These are phyloP conservation scores for Pestalotiopsis sp. DNA, from an alignment of 2,329 filamentous ascomycete species.

Conservation along the genomic window DNA sequence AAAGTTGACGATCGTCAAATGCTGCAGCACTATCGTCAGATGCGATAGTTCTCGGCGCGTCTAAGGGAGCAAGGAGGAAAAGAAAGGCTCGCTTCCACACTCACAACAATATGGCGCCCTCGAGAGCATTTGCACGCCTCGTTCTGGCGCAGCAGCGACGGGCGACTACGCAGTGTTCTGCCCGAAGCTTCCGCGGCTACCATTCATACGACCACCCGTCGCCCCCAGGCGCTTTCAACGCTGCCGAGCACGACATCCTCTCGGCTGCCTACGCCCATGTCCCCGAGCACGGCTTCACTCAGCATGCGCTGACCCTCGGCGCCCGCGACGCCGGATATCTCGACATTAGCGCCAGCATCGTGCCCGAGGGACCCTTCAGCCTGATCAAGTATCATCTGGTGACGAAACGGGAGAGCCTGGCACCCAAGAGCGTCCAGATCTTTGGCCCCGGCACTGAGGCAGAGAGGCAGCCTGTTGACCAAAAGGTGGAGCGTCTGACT, in stretches of 20 bases:
- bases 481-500: constrained; percentile 69
- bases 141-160: neutral
- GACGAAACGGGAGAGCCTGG: constrained; percentile 63
- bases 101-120: constrained; percentile 4
- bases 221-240: constrained; percentile 61
- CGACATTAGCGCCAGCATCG: constrained; percentile 80
- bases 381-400: constrained; percentile 78
- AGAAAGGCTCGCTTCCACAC: neutral
- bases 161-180: neutral
- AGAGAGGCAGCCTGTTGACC: constrained; percentile 47
- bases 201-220: constrained; percentile 73
- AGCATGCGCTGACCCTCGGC: constrained; percentile 70
- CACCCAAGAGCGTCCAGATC: constrained; percentile 36
- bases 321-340: constrained; percentile 83
- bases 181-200: constrained; percentile 43
- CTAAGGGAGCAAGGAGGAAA: neutral
- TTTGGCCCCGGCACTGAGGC: constrained; percentile 35
- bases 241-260: constrained; percentile 74
- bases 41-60: neutral
- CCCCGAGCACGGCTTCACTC: constrained; percentile 79
- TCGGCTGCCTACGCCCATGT: constrained; percentile 78
- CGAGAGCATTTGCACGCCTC: constrained; percentile 6
- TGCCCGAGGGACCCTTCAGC: constrained; percentile 78
- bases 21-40: neutral
- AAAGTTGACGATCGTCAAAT: neutral